A percentile compares a stretch with the other conserved stretches of the same genome.
Conservation (phyloP, 2,329 filamentous ascomycete species). For the Epicoccum nigrum region DNA sequence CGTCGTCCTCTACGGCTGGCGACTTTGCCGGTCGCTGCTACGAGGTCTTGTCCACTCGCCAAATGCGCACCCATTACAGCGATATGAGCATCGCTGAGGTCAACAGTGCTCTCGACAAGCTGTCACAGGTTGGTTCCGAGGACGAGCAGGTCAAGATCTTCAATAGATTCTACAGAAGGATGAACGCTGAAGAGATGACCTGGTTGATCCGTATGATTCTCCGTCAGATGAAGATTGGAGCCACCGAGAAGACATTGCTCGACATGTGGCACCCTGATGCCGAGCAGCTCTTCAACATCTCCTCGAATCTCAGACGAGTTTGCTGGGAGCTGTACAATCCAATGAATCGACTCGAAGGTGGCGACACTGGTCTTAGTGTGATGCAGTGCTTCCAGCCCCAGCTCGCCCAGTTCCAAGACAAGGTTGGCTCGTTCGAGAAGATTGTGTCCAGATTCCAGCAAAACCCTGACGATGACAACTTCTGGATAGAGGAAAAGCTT, state of each 20-base stretch:
- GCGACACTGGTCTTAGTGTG: constrained; percentile 74
- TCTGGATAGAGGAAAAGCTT: constrained; percentile 98
- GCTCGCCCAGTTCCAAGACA: constrained; percentile 88
- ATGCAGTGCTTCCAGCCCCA: constrained; percentile 98
- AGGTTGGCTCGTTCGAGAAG: constrained; percentile 70
- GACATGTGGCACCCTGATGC: constrained; percentile 65
- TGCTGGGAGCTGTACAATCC: constrained; percentile 92
- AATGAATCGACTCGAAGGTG: constrained; percentile 72
- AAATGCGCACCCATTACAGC: constrained; percentile 74
- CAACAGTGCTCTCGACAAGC: constrained; percentile 80
- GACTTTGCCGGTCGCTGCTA: constrained; percentile 92
- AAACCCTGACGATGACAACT: constrained; percentile 73
- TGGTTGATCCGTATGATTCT: constrained; percentile 96
- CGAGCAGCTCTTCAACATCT: constrained; percentile 76
- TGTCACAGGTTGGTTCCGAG: constrained; percentile 78
- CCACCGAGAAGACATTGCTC: constrained; percentile 87
- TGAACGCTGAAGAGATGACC: constrained; percentile 92
- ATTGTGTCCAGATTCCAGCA: constrained; percentile 73
- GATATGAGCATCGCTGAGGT: constrained; percentile 88
- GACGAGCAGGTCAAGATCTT: constrained; percentile 84
- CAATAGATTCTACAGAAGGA: constrained; percentile 80
- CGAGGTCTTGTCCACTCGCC: constrained; percentile 83
- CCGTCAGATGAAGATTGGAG: constrained; percentile 75
- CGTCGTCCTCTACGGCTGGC: constrained; percentile 67
- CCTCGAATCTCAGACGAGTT: constrained; percentile 84